Evolutionary conservation across 2,329 filamentous ascomycete species (phyloP), one percentile per base, ranked within the genome.

Genomic region (Catunica adiposa): DNA sequence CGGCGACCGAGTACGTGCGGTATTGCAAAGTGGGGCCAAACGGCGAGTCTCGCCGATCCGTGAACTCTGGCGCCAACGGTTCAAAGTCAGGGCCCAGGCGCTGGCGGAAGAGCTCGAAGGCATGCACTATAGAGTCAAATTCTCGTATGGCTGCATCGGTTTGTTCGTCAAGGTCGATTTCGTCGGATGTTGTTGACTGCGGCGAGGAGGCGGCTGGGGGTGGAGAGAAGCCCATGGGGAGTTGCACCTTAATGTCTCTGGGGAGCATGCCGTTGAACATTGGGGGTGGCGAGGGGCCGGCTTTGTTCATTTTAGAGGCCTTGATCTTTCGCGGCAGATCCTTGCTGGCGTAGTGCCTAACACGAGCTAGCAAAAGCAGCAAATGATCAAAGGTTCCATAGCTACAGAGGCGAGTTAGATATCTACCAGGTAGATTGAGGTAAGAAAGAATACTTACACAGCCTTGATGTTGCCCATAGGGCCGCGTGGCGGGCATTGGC

Each of bases 341-440:
- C 60, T 79, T 81, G 1, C 82, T 79, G 1, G 83, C 77, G 66
- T 95, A 97, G 61, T 85, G 80, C 55, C 84, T 79, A 14, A 95
- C 73, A 1, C 92, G 82, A 7, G 82, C 89, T 23, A 96, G 75
- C 1, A 97, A 71, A 3, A 97, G 75, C 47, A 94, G 77, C 3
- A 96, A 70, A 65, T 96, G 88, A 65, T 98, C 92, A 61, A 86
- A 88, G 0, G 88, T 88, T 40, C 89, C 92, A 63, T 90, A 94
- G 23, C 90, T 82, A n/a, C n/a, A n/a, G 55, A 15, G 29, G 7
- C 17, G 38, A 15, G 52, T n/a, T 26, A 26, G 31, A 17, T 8
- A 22, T 1, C 8, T 5, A 8, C 20, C 3, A 23, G 3, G 20
- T 3, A 17, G 15, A 38, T 11, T 29, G 11, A 40, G 29, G 29